Evolutionary conservation across 179 eudicot genomes (phyloP), one percentile per base, ranked within the genome.

Genomic region (Drosera spatulata): DNA sequence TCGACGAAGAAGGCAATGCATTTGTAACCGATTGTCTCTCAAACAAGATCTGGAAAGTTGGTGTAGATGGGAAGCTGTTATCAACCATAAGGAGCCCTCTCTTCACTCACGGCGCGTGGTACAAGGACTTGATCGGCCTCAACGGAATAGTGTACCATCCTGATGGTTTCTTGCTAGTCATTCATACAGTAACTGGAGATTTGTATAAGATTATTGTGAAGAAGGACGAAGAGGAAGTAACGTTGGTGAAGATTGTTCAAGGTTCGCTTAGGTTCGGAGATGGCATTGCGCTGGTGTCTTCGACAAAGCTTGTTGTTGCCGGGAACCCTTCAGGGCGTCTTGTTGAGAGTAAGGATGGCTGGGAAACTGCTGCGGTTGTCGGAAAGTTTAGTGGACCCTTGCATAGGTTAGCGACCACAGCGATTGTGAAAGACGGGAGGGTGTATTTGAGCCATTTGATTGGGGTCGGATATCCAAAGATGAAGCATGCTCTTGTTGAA

Each of bases 131-230:
- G 33, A 64, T 85, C 14, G 77, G 75, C 22, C 91, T 91, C 6
- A 91, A 91, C 53, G 98, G 98, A 3, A 91, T 91, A 11, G 80
- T 77, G 54, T 77, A 85, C 77, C 98, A 91, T 55, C 95, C 91
- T 3, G 77, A 82, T 60, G 91, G 95, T 3, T 91, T 82, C 69
- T 74, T 91, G 59, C 56, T 91, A 43, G 95, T 88, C 0, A 53
- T 79, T 56, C 98, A 88, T 68, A 88, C 98, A 2, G 56, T 76
- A 45, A 64, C 87, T 0, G 96, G 98, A 3, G 77, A 71, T 13
- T 66, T 91, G 47, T 88, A 73, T 75, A 88, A 88, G 65, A 61
- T 91, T 12, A 80, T 79, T 9, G 13, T 64, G 39, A 64, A 39
- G 5, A 75, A 67, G 0, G 78, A 68, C 48, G 72, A 77, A 12